A percentile compares a stretch with the other conserved stretches of the same genome.
Evolutionary conservation across 2,329 filamentous ascomycete species (phyloP).

Genomic region (Cryphonectria carpinicola): DNA sequence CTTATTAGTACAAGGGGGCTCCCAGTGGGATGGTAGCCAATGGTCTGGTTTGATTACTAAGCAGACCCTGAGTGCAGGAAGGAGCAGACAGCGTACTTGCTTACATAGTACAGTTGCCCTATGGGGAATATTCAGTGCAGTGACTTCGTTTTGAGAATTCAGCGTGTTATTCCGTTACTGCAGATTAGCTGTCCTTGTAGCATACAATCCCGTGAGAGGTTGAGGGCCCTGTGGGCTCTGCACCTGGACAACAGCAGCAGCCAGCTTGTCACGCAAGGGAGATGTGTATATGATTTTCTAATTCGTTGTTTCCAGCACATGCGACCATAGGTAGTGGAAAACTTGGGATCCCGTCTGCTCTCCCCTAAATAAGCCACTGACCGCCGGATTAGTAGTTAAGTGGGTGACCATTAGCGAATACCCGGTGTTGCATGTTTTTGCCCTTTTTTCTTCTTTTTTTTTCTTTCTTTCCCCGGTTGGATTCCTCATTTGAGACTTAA

Average conservation of each 20-base stretch:
- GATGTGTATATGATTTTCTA: background rate
- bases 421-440: background rate
- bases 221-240: no score
- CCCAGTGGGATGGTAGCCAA: constrained; percentile 21
- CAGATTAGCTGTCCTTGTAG: background rate
- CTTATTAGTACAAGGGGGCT: constrained; percentile 5
- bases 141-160: no score
- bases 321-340: background rate
- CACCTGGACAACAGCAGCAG: background rate
- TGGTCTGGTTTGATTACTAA: background rate
- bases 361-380: no score
- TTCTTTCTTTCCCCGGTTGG: background rate
- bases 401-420: no score
- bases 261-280: background rate
- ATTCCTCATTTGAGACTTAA: no score
- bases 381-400: no score
- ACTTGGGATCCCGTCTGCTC: no score
- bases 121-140: no score
- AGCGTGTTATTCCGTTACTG: no score
- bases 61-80: background rate
- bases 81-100: no score
- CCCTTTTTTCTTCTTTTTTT: background rate
- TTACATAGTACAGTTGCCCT: no score
- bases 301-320: background rate
- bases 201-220: background rate